Evolutionary conservation across 495 filamentous ascomycete genomes (phyloP), one percentile per base, ranked within the genome.

Genomic region (Aspergillus diversus): DNA sequence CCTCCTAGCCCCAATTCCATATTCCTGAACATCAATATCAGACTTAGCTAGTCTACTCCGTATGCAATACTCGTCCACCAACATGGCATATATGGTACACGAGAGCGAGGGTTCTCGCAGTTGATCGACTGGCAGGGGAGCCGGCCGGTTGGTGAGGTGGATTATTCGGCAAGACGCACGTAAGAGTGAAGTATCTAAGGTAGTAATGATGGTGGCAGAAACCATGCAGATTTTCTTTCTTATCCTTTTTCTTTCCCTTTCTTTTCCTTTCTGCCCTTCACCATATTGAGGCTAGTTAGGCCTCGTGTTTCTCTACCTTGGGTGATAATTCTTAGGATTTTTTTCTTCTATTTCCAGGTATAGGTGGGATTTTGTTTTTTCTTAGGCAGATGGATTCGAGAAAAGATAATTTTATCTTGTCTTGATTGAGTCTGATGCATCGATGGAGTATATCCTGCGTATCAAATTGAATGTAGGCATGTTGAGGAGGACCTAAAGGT

Each of bases 111-210:
- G 27, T 50, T 48, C 48, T 32, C 58, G 55, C 34, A 31, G 59
- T 35, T 21, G 59, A 61, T 61, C 59, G 51, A 50, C 50, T 42
- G 39, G 59, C 50, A 61, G 55, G 37, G 16, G 42, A 61, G 50
- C 59, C 59, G 59, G 50, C 59, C 59, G 59, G 59, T 61, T 61
- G 59, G 59, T 50, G 9, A 9, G 5, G 12, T 32, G 50, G 32
- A 31, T 15, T 53, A 21, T 50, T n/a, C 17, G 21, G 21, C 21
- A 27, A 27, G 21, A 27, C 21, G 21, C 21, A 27, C 21, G 21
- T 27, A 27, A 27, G 21, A 27, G 21, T 27, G 21, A 27, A 27
- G 47, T n/a, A 50, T 13, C 47, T 7, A n/a, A n/a, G n/a, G n/a
- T n/a, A n/a, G n/a, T n/a, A 50, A 16, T 21, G 11, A 16, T 13